Conservation (phyloP, 805 yeast genomes). For the Zygosaccharomyces gambellarensis region DNA sequence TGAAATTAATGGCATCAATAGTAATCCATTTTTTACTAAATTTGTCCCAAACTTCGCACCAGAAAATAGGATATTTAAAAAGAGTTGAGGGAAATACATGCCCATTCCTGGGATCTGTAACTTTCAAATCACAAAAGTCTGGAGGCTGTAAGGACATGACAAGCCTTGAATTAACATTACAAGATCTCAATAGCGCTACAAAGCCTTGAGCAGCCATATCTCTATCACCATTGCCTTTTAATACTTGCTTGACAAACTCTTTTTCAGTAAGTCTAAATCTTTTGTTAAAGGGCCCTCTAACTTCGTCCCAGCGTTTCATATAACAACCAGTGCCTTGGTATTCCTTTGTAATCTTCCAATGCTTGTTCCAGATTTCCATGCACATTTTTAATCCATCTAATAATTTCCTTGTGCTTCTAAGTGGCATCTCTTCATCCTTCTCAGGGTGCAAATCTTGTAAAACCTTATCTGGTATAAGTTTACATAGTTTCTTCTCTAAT, state of each 20-base stretch:
- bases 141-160: slow-evolving; percentile 88
- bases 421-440: slow-evolving; percentile 35
- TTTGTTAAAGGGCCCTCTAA: slow-evolving; percentile 23
- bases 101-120: slow-evolving; percentile 14
- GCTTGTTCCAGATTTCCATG: slow-evolving; percentile 55
- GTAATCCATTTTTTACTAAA: slow-evolving; percentile 72
- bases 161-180: slow-evolving; percentile 67
- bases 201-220: slow-evolving; percentile 87
- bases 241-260: slow-evolving; percentile 43
- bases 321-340: slow-evolving; percentile 33
- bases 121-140: slow-evolving; percentile 53
- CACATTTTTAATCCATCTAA: slow-evolving; percentile 71
- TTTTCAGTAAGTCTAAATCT: slow-evolving; percentile 31
- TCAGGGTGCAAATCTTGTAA: slow-evolving; percentile 47
- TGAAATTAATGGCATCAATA: slow-evolving; percentile 69
- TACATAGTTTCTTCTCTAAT: slow-evolving; percentile 40
- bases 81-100: slow-evolving; percentile 9
- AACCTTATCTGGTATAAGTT: slow-evolving; percentile 45
- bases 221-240: slow-evolving; percentile 56
- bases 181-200: slow-evolving; percentile 65
- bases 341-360: slow-evolving; percentile 45
- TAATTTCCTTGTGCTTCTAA: slow-evolving; percentile 54
- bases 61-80: slow-evolving; percentile 62
- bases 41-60: slow-evolving; percentile 94
- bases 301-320: slow-evolving; percentile 47